Conservation (phyloP, 2,329 filamentous ascomycete genomes). For the Apiospora hydei region DNA sequence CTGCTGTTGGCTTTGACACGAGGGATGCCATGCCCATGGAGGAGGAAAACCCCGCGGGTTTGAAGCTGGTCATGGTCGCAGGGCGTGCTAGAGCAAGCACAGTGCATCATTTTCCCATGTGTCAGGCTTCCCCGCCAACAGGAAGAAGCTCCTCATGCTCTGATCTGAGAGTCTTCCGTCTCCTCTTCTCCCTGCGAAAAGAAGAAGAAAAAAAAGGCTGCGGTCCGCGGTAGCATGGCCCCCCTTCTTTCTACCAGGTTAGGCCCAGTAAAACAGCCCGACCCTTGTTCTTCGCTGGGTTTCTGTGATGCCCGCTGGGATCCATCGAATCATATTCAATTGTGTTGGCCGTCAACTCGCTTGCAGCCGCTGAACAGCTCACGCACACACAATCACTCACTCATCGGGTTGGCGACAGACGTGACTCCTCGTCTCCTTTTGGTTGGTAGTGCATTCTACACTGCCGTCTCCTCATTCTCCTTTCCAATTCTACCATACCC, state of each 20-base stretch:
- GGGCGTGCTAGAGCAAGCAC: background rate
- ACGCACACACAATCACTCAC: background rate
- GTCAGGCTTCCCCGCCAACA: slow-evolving; percentile 17
- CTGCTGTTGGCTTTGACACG: background rate
- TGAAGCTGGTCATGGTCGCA: background rate
- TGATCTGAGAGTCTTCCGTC: background rate
- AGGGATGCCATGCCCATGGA: background rate
- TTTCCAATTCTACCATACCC: slow-evolving; percentile 1
- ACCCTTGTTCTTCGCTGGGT: slow-evolving; percentile 21
- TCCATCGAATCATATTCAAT: slow-evolving; percentile 40
- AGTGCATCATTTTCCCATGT: background rate
- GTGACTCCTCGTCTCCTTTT: slow-evolving; percentile 10
- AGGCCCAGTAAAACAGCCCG: slow-evolving; percentile 21
- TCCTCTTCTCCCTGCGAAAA: slow-evolving; percentile 6
- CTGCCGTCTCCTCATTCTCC: slow-evolving; percentile 12
- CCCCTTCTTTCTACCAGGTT: slow-evolving; percentile 21
- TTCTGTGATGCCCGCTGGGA: slow-evolving; percentile 14
- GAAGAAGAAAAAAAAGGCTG: background rate
- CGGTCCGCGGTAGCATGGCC: slow-evolving; percentile 7
- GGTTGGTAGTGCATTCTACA: slow-evolving; percentile 1
- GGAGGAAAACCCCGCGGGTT: slow-evolving; percentile 8
- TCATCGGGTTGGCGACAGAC: slow-evolving; percentile 11
- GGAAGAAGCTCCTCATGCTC: background rate
- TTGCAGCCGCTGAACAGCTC: slow-evolving; percentile 36
- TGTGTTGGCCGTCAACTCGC: slow-evolving; percentile 41